phyloP scores from a whole-genome alignment of 2,329 filamentous ascomycete genomes.

The Fusarium palustre region DNA sequence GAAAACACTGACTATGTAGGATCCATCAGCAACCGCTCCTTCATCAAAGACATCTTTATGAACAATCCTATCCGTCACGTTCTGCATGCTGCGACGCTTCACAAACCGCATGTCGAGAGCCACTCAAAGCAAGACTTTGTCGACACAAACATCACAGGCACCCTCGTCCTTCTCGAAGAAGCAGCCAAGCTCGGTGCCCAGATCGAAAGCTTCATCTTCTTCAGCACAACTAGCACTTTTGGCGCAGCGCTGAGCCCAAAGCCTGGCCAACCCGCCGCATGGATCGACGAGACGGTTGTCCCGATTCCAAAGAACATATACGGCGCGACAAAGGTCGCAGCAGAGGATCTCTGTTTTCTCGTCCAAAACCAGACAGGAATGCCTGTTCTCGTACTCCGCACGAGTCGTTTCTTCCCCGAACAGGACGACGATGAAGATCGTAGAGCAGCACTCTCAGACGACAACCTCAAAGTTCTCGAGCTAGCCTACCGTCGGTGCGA shows the following conservation, averaged over 20 bases:
- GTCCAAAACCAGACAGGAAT: slow-evolving; percentile 54
- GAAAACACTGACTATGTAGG: slow-evolving; percentile 53
- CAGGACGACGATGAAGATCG: slow-evolving; percentile 59
- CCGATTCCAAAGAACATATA: slow-evolving; percentile 62
- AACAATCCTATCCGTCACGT: slow-evolving; percentile 54
- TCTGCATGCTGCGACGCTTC: slow-evolving; percentile 60
- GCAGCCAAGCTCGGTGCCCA: slow-evolving; percentile 44
- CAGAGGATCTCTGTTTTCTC: slow-evolving; percentile 61
- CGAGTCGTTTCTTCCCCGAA: slow-evolving; percentile 62
- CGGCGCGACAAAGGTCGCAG: slow-evolving; percentile 61
- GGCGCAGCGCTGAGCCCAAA: slow-evolving; percentile 55
- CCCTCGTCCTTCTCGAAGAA: slow-evolving; percentile 56
- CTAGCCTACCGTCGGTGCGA: slow-evolving; percentile 60
- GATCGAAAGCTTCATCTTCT: slow-evolving; percentile 57
- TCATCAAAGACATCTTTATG: slow-evolving; percentile 51
- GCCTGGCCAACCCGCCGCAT: slow-evolving; percentile 54
- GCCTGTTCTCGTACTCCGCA: slow-evolving; percentile 59
- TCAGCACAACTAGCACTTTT: slow-evolving; percentile 61
- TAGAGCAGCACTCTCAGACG: slow-evolving; percentile 51
- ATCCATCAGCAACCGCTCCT: slow-evolving; percentile 53
- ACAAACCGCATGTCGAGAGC: slow-evolving; percentile 61
- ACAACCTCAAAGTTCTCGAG: slow-evolving; percentile 63
- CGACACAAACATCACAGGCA: slow-evolving; percentile 59
- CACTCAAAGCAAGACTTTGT: slow-evolving; percentile 59
- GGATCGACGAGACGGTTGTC: slow-evolving; percentile 58